Evolutionary conservation across 2,329 filamentous ascomycete genomes (phyloP).

Genomic region (Epichloe typhina): DNA sequence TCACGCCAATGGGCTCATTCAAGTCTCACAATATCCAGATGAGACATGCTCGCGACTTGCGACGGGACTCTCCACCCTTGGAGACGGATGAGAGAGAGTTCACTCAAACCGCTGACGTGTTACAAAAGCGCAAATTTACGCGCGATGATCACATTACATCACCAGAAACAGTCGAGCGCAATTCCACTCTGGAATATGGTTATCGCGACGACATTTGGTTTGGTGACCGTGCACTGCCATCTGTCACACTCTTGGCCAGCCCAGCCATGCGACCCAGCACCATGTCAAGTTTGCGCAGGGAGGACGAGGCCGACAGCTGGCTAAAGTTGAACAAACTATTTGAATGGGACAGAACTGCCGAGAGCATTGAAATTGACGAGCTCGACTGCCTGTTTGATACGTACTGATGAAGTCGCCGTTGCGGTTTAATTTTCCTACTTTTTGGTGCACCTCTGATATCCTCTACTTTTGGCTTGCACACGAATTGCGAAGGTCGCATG

Average conservation of each 20-base stretch:
- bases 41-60: conserved; percentile 27
- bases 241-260: conserved; percentile 37
- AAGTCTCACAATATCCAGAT: conserved; percentile 28
- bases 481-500: conserved; percentile 11
- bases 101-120: conserved; percentile 80
- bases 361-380: conserved; percentile 85
- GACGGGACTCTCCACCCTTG: conserved; percentile 73
- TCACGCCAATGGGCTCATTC: conserved; percentile 51
- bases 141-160: conserved; percentile 24
- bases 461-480: conserved; percentile 2
- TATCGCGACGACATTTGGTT: conserved; percentile 40
- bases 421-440: conserved; percentile 1
- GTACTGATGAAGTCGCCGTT: conserved; percentile 33
- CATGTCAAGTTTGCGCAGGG: conserved; percentile 19
- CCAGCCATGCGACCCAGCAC: conserved; percentile 34
- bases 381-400: conserved; percentile 75
- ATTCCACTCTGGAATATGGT: conserved; percentile 19
- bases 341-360: conserved; percentile 60
- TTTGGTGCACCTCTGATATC: not conserved
- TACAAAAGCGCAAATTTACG: conserved; percentile 51
- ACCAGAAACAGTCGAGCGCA: conserved; percentile 19
- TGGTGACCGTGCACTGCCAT: conserved; percentile 23
- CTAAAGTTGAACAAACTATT: conserved; percentile 27
- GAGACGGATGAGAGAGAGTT: conserved; percentile 96
- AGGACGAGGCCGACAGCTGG: conserved; percentile 26